Evolutionary conservation across 352 stramenopile species (phyloP).

Genomic region (Blastocystis sp.): DNA sequence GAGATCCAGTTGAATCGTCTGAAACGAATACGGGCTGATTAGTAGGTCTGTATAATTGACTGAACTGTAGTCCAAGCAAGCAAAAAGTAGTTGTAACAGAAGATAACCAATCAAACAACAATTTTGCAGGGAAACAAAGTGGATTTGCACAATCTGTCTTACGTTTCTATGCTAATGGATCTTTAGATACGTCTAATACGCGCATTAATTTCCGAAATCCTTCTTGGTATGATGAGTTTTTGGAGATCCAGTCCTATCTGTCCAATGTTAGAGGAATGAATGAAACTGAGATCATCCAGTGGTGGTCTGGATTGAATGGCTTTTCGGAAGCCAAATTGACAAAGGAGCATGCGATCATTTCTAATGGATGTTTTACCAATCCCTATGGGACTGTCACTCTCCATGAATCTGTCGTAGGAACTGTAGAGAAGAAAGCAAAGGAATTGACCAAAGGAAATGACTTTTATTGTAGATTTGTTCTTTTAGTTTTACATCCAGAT

Average conservation of each 20-base stretch:
- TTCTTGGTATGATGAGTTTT: neutral
- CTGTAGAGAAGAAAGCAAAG: neutral
- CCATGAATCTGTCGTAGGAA: neutral
- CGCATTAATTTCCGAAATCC: neutral
- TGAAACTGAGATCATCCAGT: neutral
- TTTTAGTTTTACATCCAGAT: neutral
- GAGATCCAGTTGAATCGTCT: too few species aligned
- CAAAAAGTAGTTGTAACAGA: too few species aligned
- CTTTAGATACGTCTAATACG: neutral
- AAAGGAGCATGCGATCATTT: neutral
- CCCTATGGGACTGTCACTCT: neutral
- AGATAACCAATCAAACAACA: too few species aligned
- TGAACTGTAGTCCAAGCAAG: too few species aligned
- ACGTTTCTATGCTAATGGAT: neutral
- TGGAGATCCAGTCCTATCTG: neutral
- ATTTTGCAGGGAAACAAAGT: too few species aligned
- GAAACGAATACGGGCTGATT: too few species aligned
- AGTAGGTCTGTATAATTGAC: too few species aligned
- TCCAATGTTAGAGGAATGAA: neutral
- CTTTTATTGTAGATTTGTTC: neutral
- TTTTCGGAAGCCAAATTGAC: neutral
- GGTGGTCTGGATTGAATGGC: neutral
- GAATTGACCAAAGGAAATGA: neutral
- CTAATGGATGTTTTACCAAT: neutral
- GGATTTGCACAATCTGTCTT: too few species aligned